Conservation (phyloP, 2,329 filamentous ascomycete species). For the Trichothecium roseum region DNA sequence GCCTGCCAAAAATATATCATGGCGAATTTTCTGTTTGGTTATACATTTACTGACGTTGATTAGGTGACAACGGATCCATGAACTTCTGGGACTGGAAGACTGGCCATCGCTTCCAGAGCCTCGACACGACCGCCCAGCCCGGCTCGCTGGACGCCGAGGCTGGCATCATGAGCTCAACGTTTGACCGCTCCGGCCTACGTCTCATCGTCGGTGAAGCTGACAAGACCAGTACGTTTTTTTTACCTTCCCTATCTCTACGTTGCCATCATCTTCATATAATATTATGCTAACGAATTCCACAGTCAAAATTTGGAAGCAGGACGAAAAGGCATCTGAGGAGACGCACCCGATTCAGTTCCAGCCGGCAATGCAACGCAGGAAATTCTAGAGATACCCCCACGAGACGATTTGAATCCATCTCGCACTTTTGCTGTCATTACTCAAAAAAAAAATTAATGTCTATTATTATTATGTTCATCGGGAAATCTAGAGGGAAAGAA, state of each 20-base stretch:
- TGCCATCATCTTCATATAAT: background rate
- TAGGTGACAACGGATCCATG: constrained; percentile 84
- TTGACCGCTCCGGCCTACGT: constrained; percentile 78
- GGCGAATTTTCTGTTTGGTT: too few relatives aligned
- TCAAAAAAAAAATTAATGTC: too few relatives aligned
- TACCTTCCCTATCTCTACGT: background rate
- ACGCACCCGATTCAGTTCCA: constrained; percentile 90
- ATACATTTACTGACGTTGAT: background rate
- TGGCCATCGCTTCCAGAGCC: constrained; percentile 78
- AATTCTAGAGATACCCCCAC: constrained; percentile 44
- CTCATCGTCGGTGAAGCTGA: constrained; percentile 93
- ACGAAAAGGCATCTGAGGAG: constrained; percentile 82
- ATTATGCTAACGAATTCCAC: constrained; percentile 11
- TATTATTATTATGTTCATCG: too few relatives aligned
- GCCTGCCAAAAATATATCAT: too few relatives aligned
- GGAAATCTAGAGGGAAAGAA: too few relatives aligned
- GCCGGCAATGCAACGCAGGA: constrained; percentile 66
- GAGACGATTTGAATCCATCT: background rate
- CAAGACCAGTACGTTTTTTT: constrained; percentile 61
- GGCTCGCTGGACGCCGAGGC: constrained; percentile 90
- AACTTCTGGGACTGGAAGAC: constrained; percentile 99
- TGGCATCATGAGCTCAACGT: constrained; percentile 89
- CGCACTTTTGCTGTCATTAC: too few relatives aligned
- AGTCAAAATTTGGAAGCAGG: constrained; percentile 95
- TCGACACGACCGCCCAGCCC: constrained; percentile 88